phyloP scores from a whole-genome alignment of 2,329 filamentous ascomycete genomes.

The Pleomassaria siparia region DNA sequence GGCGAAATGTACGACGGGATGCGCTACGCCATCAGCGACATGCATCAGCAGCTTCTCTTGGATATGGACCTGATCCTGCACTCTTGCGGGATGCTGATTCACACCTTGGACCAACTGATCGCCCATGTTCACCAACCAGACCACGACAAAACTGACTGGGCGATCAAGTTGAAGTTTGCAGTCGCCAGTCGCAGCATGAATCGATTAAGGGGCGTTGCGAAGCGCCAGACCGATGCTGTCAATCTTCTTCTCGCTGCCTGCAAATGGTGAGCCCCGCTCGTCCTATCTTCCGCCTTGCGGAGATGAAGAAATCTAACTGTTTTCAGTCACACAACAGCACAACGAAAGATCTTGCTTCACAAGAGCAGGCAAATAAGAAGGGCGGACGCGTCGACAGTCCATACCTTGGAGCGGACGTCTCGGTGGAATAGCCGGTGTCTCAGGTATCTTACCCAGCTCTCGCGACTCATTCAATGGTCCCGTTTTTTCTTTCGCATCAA shows the following conservation, averaged over 20 bases:
- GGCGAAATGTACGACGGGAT: slow-evolving; percentile 40
- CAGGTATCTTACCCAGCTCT: slow-evolving; percentile 29
- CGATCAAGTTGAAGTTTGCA: slow-evolving; percentile 34
- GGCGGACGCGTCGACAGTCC: slow-evolving; percentile 32
- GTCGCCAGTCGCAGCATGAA: slow-evolving; percentile 36
- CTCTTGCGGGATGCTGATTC: slow-evolving; percentile 32
- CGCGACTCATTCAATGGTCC: slow-evolving; percentile 37
- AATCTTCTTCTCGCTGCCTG: slow-evolving; percentile 17
- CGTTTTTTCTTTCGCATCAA: slow-evolving; percentile 32
- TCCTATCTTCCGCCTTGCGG: slow-evolving; percentile 1
- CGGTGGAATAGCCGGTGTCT: slow-evolving; percentile 33
- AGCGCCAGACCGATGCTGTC: slow-evolving; percentile 38
- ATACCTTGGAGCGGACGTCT: slow-evolving; percentile 30
- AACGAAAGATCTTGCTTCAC: slow-evolving; percentile 40
- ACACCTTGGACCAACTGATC: slow-evolving; percentile 30
- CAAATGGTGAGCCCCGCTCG: slow-evolving; percentile 14
- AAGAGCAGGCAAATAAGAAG: slow-evolving; percentile 40
- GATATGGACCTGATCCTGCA: slow-evolving; percentile 37
- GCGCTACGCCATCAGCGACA: slow-evolving; percentile 33
- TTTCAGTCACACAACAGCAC: slow-evolving; percentile 35
- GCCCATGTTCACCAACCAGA: slow-evolving; percentile 31
- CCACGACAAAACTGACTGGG: slow-evolving; percentile 34
- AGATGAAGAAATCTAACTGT: slow-evolving; percentile 20
- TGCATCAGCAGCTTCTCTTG: slow-evolving; percentile 38
- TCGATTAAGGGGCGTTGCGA: slow-evolving; percentile 32